Evolutionary conservation across 2,329 filamentous ascomycete genomes (phyloP).

Genomic region (Coleophoma cylindrospora): DNA sequence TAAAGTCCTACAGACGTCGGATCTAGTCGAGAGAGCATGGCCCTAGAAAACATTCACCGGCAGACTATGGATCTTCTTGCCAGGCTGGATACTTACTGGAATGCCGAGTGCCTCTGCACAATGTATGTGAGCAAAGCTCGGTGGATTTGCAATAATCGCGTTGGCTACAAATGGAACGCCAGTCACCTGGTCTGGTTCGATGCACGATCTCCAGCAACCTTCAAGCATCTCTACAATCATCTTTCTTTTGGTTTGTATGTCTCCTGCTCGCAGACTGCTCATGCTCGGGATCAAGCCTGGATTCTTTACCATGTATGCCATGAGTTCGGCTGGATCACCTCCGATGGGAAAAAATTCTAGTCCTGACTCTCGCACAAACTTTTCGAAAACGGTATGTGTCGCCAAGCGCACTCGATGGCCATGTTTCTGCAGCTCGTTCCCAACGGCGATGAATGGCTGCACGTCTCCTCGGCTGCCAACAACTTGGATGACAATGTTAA

Average conservation of each 20-base stretch:
- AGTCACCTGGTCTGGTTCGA: constrained; percentile 23
- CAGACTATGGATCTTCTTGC: no score
- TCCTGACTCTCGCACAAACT: constrained; percentile 43
- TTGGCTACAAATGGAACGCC: constrained; percentile 14
- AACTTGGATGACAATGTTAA: constrained; percentile 58
- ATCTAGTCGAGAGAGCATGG: no score
- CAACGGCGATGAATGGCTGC: constrained; percentile 56
- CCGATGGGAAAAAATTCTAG: constrained; percentile 57
- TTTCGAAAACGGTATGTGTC: constrained; percentile 47
- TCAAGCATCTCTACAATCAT: constrained; percentile 32
- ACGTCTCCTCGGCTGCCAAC: constrained; percentile 57
- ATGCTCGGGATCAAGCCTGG: constrained; percentile 32
- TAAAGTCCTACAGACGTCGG: no score
- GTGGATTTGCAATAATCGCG: constrained; percentile 16
- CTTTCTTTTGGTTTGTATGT: constrained; percentile 29
- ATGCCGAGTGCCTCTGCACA: constrained; percentile 6
- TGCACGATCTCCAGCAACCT: constrained; percentile 31
- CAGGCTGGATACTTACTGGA: constrained; percentile 1
- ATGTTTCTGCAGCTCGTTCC: constrained; percentile 45
- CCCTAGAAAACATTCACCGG: no score
- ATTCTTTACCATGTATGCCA: constrained; percentile 66
- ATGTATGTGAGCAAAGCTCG: constrained; percentile 16
- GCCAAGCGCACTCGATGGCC: constrained; percentile 53
- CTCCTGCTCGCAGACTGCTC: constrained; percentile 30
- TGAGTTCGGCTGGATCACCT: constrained; percentile 65